Base-by-base conservation (phyloP, 148 eudicot genomes). In the Fagopyrum esculentum region DNA sequence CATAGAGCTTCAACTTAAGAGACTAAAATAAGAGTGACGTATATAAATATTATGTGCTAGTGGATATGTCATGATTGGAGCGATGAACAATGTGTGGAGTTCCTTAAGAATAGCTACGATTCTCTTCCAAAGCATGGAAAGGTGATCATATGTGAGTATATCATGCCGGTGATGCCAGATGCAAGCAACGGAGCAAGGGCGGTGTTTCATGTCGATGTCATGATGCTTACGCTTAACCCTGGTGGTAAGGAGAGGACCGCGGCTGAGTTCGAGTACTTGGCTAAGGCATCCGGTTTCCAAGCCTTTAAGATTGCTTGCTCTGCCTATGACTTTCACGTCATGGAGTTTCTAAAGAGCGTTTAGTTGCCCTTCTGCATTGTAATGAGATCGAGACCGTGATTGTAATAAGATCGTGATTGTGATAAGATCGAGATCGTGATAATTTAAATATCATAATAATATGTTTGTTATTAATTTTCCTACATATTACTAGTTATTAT, bases 111-210 rank as follows among this genome's bases (percentile, higher is more conserved):
- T 22, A 73, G 80, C 52, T 66, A 78, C 29, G 72, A 40, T 13
- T 63, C 80, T 11, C 49, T 78, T 8, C 77, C 80, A 1, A 73
- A 78, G 64, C 61, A 78, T 29, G 80, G 80, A 6, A 78, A 78
- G 51, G 54, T 74, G 9, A 64, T 78, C 44, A 45, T 40, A 11
- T 73, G 72, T 8, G 80, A 78, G 16, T 66, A 50, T 68, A 43
- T 78, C 45, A 19, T 73, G 12, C 80, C 76, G 1, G 51, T 22
- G 9, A 59, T 10, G 11, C 76, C 77, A 1, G 54, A 73, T 26
- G 2, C 73, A 11, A 74, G 9, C 45, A 4, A 73, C 0, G 50
- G 30, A 1, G 29, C 76, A 8, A 78, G 44, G 80, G 61, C 76
- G 15, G 43, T 63, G 26, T 63, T 64, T 47, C 45, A 35, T 3